Conservation (phyloP, 2,329 filamentous ascomycete species). For the Westerdykella aurantiaca region DNA sequence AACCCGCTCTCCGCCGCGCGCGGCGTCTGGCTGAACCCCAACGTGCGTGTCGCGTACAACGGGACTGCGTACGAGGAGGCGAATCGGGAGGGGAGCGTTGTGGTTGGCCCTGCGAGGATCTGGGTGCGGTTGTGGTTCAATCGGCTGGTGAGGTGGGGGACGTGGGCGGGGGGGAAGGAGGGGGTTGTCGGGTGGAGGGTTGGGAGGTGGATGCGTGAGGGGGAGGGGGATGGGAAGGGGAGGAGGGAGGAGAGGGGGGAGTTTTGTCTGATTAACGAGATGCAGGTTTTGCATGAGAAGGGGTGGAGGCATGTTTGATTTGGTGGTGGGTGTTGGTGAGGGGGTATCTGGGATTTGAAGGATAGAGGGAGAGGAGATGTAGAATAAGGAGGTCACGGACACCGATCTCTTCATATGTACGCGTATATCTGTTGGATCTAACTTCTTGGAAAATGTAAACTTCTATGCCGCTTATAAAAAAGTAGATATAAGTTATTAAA, state of each 20-base stretch:
- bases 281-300: constrained; percentile 33
- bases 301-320: constrained; percentile 35
- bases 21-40: constrained; percentile 64
- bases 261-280: constrained; percentile 36
- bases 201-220: constrained; percentile 5
- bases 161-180: constrained; percentile 9
- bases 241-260: constrained; percentile 19
- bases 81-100: background rate
- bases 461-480: no score
- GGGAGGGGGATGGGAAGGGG: constrained; percentile 4
- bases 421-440: no score
- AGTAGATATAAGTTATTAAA: no score
- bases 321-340: no score
- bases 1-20: constrained; percentile 51
- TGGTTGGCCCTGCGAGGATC: constrained; percentile 9
- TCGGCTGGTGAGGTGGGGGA: constrained; percentile 8
- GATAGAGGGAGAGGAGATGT: no score
- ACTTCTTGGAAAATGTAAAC: no score
- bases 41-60: constrained; percentile 62
- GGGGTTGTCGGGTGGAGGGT: constrained; percentile 3
- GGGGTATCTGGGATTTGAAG: no score
- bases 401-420: no score
- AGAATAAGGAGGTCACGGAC: no score
- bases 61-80: constrained; percentile 21
- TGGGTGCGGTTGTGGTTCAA: constrained; percentile 11